Conservation (phyloP, 345 rosid species). For the Geranium brycei region DNA sequence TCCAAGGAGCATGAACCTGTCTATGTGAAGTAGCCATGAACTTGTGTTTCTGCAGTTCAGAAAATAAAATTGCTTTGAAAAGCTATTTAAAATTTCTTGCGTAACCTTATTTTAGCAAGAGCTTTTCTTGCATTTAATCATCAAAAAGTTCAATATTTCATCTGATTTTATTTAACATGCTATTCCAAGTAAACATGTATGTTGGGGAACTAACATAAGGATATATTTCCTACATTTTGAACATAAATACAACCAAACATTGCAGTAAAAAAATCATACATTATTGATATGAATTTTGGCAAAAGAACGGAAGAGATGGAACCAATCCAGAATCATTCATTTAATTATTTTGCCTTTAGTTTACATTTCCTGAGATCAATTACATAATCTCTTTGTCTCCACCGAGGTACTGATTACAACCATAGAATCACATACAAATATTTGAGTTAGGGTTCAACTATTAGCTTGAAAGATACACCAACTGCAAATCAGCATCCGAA, state of each 20-base stretch:
- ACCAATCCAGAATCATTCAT: slow-evolving; percentile 4
- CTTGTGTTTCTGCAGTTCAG: neutral
- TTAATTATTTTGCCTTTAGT: slow-evolving; percentile 13
- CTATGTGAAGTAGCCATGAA: no score
- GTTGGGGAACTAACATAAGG: no score
- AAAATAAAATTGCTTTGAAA: neutral
- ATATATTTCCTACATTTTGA: no score
- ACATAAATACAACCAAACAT: no score
- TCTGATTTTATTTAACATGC: no score
- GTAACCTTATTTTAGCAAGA: neutral
- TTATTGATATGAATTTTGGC: neutral
- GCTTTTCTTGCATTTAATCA: neutral
- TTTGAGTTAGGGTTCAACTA: neutral
- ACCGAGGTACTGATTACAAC: no score
- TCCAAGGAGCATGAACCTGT: neutral
- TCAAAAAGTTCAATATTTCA: neutral
- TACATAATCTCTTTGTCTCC: slow-evolving; percentile 1
- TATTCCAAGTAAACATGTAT: no score
- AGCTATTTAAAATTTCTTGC: no score
- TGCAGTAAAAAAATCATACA: no score
- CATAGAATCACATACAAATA: no score
- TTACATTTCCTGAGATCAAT: slow-evolving; percentile 4
- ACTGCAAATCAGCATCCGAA: neutral
- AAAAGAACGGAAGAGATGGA: neutral
- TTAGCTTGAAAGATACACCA: neutral